Conservation (phyloP, 2,329 filamentous ascomycete genomes). For the Epichloe hybrida region DNA sequence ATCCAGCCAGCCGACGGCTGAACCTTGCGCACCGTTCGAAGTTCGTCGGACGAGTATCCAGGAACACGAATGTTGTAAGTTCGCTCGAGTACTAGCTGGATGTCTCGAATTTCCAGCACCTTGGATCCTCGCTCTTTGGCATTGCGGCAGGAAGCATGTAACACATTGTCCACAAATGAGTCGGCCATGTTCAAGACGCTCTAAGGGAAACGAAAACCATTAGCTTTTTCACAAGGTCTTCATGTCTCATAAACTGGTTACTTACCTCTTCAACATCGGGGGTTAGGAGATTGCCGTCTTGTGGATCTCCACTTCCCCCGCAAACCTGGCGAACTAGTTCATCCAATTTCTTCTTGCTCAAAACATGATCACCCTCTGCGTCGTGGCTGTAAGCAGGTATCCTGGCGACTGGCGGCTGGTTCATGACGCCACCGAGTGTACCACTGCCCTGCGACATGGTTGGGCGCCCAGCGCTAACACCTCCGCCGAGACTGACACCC, state of each 20-base stretch:
- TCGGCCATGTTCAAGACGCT: conserved; percentile 81
- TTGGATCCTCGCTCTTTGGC: conserved; percentile 87
- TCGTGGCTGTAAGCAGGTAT: conserved; percentile 77
- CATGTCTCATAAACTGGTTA: background rate
- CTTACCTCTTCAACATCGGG: conserved; percentile 92
- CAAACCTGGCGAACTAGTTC: conserved; percentile 91
- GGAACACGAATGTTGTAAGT: conserved; percentile 87
- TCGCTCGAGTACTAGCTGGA: conserved; percentile 70
- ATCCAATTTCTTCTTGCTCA: conserved; percentile 97
- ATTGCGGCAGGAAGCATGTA: conserved; percentile 75
- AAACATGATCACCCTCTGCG: conserved; percentile 77
- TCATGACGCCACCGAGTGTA: conserved; percentile 68
- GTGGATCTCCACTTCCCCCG: conserved; percentile 59
- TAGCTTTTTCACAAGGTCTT: conserved; percentile 8
- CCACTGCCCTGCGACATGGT: conserved; percentile 70
- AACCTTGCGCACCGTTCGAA: conserved; percentile 86
- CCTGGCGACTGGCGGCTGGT: conserved; percentile 72
- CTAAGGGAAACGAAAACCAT: conserved; percentile 27
- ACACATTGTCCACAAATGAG: conserved; percentile 85
- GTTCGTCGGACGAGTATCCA: conserved; percentile 86
- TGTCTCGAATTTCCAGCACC: conserved; percentile 76
- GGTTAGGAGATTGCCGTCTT: conserved; percentile 63
- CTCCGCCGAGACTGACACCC: conserved; percentile 57
- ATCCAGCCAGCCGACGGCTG: conserved; percentile 83
- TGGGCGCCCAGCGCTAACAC: conserved; percentile 54